Conservation (phyloP, 2,329 filamentous ascomycete genomes). For the Cytospora paraplurivora region DNA sequence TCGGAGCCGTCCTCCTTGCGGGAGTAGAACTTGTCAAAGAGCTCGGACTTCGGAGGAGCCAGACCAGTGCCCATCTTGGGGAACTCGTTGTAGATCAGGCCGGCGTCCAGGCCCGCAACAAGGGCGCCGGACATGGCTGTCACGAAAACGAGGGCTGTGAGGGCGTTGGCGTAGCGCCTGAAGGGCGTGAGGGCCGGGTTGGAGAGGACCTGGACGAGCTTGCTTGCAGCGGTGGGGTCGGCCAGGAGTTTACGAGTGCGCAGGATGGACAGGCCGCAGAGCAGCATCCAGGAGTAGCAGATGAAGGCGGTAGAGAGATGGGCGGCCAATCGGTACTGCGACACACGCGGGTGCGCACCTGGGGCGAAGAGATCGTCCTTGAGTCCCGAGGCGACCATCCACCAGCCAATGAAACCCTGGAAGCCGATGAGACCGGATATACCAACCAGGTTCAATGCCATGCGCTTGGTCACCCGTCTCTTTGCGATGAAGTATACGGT, state of each 20-base stretch:
- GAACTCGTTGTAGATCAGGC: conserved; percentile 98
- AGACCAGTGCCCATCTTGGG: conserved; percentile 89
- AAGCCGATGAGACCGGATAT: conserved; percentile 91
- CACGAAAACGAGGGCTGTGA: conserved; percentile 77
- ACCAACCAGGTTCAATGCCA: conserved; percentile 76
- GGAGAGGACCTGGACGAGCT: conserved; percentile 62
- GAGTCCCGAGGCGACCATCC: conserved; percentile 98
- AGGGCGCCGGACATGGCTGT: conserved; percentile 94
- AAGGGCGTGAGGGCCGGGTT: conserved; percentile 72
- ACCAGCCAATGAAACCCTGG: conserved; percentile 96
- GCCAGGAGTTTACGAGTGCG: conserved; percentile 73
- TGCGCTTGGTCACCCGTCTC: conserved; percentile 73
- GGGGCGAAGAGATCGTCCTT: conserved; percentile 94
- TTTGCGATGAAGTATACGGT: conserved; percentile 85
- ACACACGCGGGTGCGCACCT: conserved; percentile 87
- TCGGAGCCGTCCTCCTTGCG: conserved; percentile 77
- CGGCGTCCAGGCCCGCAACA: conserved; percentile 92
- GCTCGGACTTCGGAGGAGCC: conserved; percentile 77
- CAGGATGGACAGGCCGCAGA: conserved; percentile 82
- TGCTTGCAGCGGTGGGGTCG: conserved; percentile 64
- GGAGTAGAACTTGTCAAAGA: conserved; percentile 84
- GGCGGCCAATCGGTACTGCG: conserved; percentile 87
- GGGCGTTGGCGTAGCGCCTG: conserved; percentile 69
- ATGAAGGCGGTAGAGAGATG: conserved; percentile 89
- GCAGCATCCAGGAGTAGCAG: conserved; percentile 93